Evolutionary conservation across 345 rosid genomes (phyloP), one percentile per base, ranked within the genome.

Genomic region (Boechera divaricarpa): DNA sequence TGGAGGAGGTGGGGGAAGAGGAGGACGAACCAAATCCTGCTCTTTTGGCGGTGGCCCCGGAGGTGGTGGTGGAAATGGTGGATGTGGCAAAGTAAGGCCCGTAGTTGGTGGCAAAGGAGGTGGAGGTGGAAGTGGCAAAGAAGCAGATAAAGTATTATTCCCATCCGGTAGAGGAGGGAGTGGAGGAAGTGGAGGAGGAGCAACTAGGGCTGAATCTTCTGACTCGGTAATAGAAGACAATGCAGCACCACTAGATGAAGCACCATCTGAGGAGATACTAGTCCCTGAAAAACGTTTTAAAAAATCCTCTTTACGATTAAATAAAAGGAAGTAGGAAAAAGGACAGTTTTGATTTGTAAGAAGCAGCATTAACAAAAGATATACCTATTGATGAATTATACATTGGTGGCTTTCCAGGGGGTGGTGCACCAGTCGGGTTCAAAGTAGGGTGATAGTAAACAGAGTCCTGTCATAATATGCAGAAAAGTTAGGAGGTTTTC

Each of bases 381-480:
- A 56, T 78, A 79, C 76, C 98, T 84, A 94, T 89, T 5, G 96
- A 88, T 60, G 99, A 91, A 66, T 89, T 85, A 72, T 91, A 95
- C 98, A 91, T 89, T 5, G 97, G 99, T 65, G 96, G 98, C 79
- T 95, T 95, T 81, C 99, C 99, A 42, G 99, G 99, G 38, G 98
- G 99, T 45, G 99, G 98, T 44, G 98, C 98, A 21, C 99, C 99
- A 12, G 96, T 89, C 2, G 99, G 99, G 85, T 95, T 95, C 79
- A 95, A 81, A 3, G 98, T 89, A 63, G 99, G 97, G 67, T 92
- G 99, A 82, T 88, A 95, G 69, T 95, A 95, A 65, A 91, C 98
- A 77, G 99, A 95, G 84, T 92, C 99, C 99, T 95, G 87, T 60
- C 75, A 87, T 51, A 10, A 72, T 33, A 67, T 73, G 77, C 74